A percentile compares a stretch with the other conserved stretches of the same genome.
phyloP scores from a whole-genome alignment of 306 rosid genomes.

The Ormosia semicastrata region DNA sequence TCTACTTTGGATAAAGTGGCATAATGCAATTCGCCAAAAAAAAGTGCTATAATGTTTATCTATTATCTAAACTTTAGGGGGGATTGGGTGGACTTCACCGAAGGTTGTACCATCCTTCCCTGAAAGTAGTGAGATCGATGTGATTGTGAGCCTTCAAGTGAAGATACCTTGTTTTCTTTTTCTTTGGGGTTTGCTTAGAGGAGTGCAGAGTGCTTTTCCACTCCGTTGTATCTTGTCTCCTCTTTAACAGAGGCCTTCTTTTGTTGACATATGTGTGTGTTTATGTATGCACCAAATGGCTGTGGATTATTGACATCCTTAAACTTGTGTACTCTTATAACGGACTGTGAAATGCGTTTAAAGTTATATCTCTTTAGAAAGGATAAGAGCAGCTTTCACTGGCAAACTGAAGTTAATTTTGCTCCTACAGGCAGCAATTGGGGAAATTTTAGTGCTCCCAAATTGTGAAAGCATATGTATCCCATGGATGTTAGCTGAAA shows the following conservation, averaged over 20 bases:
- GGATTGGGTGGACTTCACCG: neutral
- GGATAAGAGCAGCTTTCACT: neutral
- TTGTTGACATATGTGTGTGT: neutral
- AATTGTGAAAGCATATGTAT: slow-evolving; percentile 67
- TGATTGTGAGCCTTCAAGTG: neutral
- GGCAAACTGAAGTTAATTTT: slow-evolving; percentile 40
- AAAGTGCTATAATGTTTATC: too few relatives aligned
- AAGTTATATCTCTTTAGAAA: neutral
- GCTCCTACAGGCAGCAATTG: slow-evolving; percentile 62
- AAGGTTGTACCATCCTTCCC: neutral
- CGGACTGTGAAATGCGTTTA: neutral
- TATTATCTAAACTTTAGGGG: neutral
- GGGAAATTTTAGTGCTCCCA: slow-evolving; percentile 79
- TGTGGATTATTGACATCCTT: slow-evolving; percentile 3
- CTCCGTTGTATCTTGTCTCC: neutral
- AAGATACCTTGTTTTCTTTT: neutral
- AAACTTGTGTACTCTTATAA: neutral
- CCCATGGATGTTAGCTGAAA: slow-evolving; percentile 91
- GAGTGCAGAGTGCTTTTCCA: neutral
- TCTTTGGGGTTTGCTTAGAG: neutral
- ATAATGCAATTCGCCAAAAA: neutral
- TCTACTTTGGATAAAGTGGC: too few relatives aligned
- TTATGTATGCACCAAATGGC: neutral
- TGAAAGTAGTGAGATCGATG: too few relatives aligned
- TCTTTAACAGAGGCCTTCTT: neutral